phyloP scores from a whole-genome alignment of 192 early-diverging fungal species.

The Linnemannia exigua region DNA sequence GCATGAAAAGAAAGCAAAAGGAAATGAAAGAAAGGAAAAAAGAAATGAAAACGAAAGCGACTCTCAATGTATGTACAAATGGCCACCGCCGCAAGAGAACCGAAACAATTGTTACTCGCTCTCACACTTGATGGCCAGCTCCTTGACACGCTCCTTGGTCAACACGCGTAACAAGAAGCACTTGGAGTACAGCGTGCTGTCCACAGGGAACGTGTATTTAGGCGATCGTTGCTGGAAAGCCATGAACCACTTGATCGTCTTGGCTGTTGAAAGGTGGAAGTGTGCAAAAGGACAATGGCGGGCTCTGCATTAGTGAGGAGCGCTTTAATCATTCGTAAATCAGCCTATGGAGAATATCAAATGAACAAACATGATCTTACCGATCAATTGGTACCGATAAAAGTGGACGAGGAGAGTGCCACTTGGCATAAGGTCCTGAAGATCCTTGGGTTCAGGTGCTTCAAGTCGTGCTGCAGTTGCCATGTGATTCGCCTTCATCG shows the following conservation, averaged over 20 bases:
- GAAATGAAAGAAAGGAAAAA: not conserved
- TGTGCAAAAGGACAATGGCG: not conserved
- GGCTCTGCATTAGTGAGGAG: too few relatives aligned
- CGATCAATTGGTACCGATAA: slow-evolving; percentile 38
- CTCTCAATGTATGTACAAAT: not conserved
- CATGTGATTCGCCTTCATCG: not conserved
- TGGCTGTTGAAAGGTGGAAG: slow-evolving; percentile 18
- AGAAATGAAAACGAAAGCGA: not conserved
- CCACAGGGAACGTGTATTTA: slow-evolving; percentile 46
- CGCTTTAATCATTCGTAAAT: too few relatives aligned
- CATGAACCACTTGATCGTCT: slow-evolving; percentile 53
- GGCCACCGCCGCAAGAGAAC: not conserved
- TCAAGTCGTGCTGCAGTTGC: slow-evolving; percentile 12
- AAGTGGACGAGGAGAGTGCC: slow-evolving; percentile 36
- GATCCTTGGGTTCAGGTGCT: slow-evolving; percentile 38
- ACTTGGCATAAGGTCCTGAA: slow-evolving; percentile 20
- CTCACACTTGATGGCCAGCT: slow-evolving; percentile 37
- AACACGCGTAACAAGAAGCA: slow-evolving; percentile 42
- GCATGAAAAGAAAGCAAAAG: not conserved
- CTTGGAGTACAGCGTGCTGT: slow-evolving; percentile 44
- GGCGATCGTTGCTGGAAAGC: slow-evolving; percentile 39
- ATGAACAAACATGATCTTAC: slow-evolving; percentile 9
- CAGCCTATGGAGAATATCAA: not conserved
- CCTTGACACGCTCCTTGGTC: slow-evolving; percentile 26
- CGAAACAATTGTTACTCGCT: not conserved